Conservation (phyloP, 139 green algal species). For the Chlorella sp. region DNA sequence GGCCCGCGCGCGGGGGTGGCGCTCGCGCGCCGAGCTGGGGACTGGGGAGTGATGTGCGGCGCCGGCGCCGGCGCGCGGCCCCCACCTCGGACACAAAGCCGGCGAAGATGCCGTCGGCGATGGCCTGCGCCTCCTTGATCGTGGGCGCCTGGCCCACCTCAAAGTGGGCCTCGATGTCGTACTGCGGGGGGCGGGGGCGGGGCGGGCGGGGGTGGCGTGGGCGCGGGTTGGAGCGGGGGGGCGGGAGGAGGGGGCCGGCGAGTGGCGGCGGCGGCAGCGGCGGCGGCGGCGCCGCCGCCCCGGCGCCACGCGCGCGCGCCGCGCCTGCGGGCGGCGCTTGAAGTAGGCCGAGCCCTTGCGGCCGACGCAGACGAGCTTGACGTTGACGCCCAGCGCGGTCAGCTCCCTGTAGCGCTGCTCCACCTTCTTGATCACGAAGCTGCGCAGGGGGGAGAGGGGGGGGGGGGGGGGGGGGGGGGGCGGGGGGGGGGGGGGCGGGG, state of each 20-base stretch:
- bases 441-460: neutral
- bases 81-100: constrained; percentile 83
- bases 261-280: neutral
- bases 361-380: constrained; percentile 87
- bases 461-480: too few species aligned
- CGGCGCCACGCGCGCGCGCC: neutral
- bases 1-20: too few species aligned
- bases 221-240: too few species aligned
- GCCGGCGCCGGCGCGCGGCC: neutral
- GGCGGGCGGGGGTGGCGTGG: neutral
- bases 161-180: constrained; percentile 82
- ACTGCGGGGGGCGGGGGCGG: constrained; percentile 6
- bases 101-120: constrained; percentile 97
- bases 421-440: constrained; percentile 57
- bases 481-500: too few species aligned
- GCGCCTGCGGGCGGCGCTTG: constrained; percentile 68
- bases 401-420: constrained; percentile 91
- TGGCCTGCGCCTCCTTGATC: constrained; percentile 96
- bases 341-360: constrained; percentile 96
- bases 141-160: constrained; percentile 84
- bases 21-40: too few species aligned
- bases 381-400: constrained; percentile 75
- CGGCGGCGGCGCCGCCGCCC: neutral
- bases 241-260: neutral
- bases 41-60: too few species aligned